A percentile compares a stretch with the other conserved stretches of the same genome.
phyloP scores from a whole-genome alignment of 1,284 basidiomycete species.

The Xerocomus minutiporus region DNA sequence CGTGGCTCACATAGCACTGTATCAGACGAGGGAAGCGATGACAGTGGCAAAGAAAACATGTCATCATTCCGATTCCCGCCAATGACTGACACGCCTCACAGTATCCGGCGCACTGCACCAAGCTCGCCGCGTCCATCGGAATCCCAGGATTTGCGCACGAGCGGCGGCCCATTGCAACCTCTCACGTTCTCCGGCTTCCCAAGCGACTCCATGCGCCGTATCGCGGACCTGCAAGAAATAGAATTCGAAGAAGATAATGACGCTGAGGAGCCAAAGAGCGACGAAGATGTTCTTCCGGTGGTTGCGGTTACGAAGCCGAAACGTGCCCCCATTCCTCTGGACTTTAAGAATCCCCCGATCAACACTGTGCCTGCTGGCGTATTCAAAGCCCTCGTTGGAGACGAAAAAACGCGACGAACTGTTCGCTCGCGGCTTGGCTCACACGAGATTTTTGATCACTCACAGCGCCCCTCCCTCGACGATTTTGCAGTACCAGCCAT shows the following conservation, averaged over 20 bases:
- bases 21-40: slow-evolving; percentile 46
- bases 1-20: slow-evolving; percentile 38
- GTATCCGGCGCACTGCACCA: slow-evolving; percentile 44
- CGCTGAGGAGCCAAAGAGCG: slow-evolving; percentile 26
- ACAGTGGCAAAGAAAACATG: slow-evolving; percentile 48
- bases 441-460: slow-evolving; percentile 58
- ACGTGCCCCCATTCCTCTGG: slow-evolving; percentile 73
- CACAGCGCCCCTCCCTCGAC: slow-evolving; percentile 65
- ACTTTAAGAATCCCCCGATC: slow-evolving; percentile 70
- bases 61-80: slow-evolving; percentile 71
- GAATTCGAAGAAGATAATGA: slow-evolving; percentile 8
- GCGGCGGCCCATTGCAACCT: slow-evolving; percentile 48
- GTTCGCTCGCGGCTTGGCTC: slow-evolving; percentile 73
- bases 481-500: slow-evolving; percentile 67
- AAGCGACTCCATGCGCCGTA: slow-evolving; percentile 27
- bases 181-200: slow-evolving; percentile 62
- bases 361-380: slow-evolving; percentile 78
- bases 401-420: slow-evolving; percentile 61
- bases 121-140: slow-evolving; percentile 34
- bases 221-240: slow-evolving; percentile 13
- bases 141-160: slow-evolving; percentile 23
- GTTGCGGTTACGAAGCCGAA: slow-evolving; percentile 45
- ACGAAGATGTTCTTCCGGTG: slow-evolving; percentile 31
- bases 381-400: slow-evolving; percentile 70
- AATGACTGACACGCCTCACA: slow-evolving; percentile 46